These are phyloP conservation scores for Tolypocladium album DNA, from an alignment of 2,329 filamentous ascomycete genomes.

Conservation along the genomic window DNA sequence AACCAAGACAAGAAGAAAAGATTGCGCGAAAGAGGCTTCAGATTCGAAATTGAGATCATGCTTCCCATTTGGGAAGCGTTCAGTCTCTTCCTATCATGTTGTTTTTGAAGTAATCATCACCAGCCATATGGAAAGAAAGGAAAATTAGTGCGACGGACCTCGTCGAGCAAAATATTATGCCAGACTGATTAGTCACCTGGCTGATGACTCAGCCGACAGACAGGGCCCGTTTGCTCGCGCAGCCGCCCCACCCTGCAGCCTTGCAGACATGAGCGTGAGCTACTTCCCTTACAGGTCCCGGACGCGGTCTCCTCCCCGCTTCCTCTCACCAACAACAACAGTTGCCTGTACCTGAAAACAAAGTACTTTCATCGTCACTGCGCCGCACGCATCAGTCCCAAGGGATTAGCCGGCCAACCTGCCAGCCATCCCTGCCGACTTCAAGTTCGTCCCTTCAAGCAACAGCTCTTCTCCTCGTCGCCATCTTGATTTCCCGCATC, in stretches of 20 bases:
- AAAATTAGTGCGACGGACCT: not conserved
- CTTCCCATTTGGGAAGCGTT: slow-evolving; percentile 40
- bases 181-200: not conserved
- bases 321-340: not conserved
- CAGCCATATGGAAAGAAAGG: slow-evolving; percentile 31
- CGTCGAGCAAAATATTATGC: not conserved
- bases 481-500: not conserved
- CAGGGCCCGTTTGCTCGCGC: not conserved
- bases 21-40: slow-evolving; percentile 35
- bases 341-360: not conserved
- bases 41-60: slow-evolving; percentile 54
- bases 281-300: slow-evolving; percentile 2
- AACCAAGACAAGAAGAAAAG: not conserved
- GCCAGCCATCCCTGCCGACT: not conserved
- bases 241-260: not conserved
- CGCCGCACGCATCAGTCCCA: not conserved
- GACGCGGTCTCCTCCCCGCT: not conserved
- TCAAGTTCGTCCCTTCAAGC: slow-evolving; percentile 1
- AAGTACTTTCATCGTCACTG: not conserved
- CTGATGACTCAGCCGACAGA: not conserved
- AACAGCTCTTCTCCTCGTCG: not conserved
- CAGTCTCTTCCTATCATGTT: slow-evolving; percentile 61
- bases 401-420: not conserved
- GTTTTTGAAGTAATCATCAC: slow-evolving; percentile 47
- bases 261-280: not conserved